Conservation (phyloP, 2,329 filamentous ascomycete species). For the Pseudovirgaria hyperparasitica region DNA sequence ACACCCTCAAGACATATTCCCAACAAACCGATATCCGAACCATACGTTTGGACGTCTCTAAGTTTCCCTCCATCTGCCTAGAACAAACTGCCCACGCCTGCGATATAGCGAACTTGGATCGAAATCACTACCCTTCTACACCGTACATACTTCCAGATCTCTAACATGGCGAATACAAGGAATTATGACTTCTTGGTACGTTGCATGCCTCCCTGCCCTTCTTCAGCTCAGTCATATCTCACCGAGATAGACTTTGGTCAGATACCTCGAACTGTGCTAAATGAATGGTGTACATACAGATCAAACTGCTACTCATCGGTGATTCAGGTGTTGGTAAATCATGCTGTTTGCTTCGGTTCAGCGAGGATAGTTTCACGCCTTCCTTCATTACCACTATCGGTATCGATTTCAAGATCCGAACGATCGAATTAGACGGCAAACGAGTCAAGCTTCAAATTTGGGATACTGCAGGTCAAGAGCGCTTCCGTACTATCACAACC, state of each 20-base stretch:
- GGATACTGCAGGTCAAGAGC: constrained; percentile 97
- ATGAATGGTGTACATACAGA: constrained; percentile 39
- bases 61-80: no score
- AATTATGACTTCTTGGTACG: constrained; percentile 98
- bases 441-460: constrained; percentile 98
- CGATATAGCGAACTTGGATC: no score
- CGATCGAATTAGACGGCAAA: constrained; percentile 98
- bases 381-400: constrained; percentile 99
- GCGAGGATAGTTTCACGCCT: constrained; percentile 92
- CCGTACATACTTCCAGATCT: constrained; percentile 5
- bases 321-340: constrained; percentile 96
- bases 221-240: constrained; percentile 5
- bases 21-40: no score
- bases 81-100: no score
- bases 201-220: constrained; percentile 10
- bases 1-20: no score
- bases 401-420: constrained; percentile 99
- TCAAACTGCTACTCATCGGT: constrained; percentile 92
- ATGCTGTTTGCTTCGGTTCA: constrained; percentile 91
- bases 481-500: constrained; percentile 96
- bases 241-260: constrained; percentile 5
- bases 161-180: constrained; percentile 80
- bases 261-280: constrained; percentile 7
- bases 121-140: no score
- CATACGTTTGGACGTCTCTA: no score